Conservation (phyloP, 257 asterid species). For the Penstemon davidsonii region DNA sequence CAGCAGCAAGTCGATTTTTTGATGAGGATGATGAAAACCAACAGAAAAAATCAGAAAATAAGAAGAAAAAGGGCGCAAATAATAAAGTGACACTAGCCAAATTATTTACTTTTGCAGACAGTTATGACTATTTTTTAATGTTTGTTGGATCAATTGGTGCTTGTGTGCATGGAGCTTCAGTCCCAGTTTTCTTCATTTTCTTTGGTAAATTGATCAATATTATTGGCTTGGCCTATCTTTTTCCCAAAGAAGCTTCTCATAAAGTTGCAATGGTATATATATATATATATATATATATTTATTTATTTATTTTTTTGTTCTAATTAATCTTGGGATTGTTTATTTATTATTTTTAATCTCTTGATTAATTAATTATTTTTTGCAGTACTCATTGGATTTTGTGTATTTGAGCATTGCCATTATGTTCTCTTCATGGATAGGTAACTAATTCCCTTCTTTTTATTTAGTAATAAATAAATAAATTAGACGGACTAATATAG, state of each 20-base stretch:
- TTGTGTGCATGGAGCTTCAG: conserved; percentile 92
- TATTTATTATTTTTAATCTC: background rate
- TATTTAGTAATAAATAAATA: no score
- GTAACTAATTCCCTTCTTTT: conserved; percentile 30
- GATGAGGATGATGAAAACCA: background rate
- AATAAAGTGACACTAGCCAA: conserved; percentile 47
- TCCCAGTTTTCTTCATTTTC: conserved; percentile 93
- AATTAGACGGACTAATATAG: background rate
- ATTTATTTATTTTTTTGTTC: no score
- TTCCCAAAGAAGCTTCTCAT: conserved; percentile 79
- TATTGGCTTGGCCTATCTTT: conserved; percentile 84
- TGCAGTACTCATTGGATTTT: conserved; percentile 95
- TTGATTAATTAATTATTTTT: background rate
- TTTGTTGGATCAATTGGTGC: conserved; percentile 77
- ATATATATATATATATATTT: no score
- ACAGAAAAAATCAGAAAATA: background rate
- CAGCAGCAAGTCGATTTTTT: background rate
- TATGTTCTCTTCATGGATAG: conserved; percentile 89
- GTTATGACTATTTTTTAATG: conserved; percentile 74
- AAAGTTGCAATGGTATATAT: conserved; percentile 65
- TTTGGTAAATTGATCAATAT: conserved; percentile 84
- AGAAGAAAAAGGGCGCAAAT: background rate
- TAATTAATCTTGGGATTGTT: background rate
- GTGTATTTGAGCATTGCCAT: conserved; percentile 83
- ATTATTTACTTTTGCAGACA: conserved; percentile 74